Conservation (phyloP, 169 alveolate species). For the Cryptosporidium ubiquitum region DNA sequence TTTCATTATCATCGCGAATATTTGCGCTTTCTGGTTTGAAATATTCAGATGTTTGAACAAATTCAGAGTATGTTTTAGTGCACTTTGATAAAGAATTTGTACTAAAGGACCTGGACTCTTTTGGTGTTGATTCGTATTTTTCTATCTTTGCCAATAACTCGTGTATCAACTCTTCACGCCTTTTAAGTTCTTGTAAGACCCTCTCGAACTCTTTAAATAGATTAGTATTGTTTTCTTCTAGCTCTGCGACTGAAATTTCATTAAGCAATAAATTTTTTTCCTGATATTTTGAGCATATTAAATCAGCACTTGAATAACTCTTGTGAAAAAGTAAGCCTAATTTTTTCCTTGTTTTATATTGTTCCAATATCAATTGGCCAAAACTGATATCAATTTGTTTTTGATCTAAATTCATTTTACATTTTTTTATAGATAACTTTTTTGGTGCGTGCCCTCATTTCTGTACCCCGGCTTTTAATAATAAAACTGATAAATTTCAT, state of each 20-base stretch:
- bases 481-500: neutral
- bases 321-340: constrained; percentile 2
- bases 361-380: constrained; percentile 42
- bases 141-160: constrained; percentile 41
- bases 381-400: neutral
- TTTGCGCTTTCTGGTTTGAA: neutral
- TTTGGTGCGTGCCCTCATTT: neutral
- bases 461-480: neutral
- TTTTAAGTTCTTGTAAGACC: constrained; percentile 43
- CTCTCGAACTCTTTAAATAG: constrained; percentile 36
- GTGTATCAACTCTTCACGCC: constrained; percentile 67
- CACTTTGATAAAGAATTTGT: neutral
- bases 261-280: neutral
- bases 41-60: neutral
- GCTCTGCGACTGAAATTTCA: neutral
- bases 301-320: neutral
- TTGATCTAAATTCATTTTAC: constrained; percentile 3
- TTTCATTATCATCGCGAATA: neutral
- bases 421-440: neutral
- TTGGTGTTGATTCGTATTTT: constrained; percentile 20
- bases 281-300: constrained; percentile 34
- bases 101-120: neutral
- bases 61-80: neutral
- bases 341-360: constrained; percentile 29
- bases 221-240: neutral